Percentiles rank a stretch among this genome's conserved stretches.
Evolutionary conservation across 2,329 filamentous ascomycete genomes (phyloP).

Genomic region (Beauveria australis): DNA sequence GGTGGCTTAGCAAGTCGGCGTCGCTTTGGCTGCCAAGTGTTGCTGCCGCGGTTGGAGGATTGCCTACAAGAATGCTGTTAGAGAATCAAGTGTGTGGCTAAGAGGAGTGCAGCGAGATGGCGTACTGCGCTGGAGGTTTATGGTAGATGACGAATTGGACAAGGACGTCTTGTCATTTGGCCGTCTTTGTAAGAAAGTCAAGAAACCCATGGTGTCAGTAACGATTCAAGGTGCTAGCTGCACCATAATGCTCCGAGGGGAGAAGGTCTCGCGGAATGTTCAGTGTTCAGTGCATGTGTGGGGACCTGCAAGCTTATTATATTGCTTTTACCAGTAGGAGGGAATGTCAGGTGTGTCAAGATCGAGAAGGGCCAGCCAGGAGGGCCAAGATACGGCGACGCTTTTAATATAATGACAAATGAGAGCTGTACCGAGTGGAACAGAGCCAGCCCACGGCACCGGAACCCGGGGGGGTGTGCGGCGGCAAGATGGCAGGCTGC

Average conservation of each 20-base stretch:
- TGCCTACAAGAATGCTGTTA: background rate
- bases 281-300: background rate
- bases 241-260: background rate
- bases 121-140: background rate
- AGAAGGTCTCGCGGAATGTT: background rate
- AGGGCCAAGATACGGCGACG: background rate
- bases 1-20: background rate
- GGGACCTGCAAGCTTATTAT: slow-evolving; percentile 5
- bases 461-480: background rate
- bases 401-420: background rate
- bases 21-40: background rate
- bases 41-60: background rate
- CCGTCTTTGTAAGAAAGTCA: slow-evolving; percentile 4
- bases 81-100: background rate
- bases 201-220: slow-evolving; percentile 4
- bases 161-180: background rate
- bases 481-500: background rate
- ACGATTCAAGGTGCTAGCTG: background rate
- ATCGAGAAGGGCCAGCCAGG: background rate
- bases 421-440: background rate
- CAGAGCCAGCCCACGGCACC: background rate
- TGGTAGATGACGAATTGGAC: background rate
- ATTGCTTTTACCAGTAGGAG: background rate
- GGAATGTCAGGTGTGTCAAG: background rate
- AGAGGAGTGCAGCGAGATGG: too few species aligned